These are phyloP conservation scores for Colletotrichum eremochloae DNA, from an alignment of 2,329 filamentous ascomycete species.

Conservation along the genomic window DNA sequence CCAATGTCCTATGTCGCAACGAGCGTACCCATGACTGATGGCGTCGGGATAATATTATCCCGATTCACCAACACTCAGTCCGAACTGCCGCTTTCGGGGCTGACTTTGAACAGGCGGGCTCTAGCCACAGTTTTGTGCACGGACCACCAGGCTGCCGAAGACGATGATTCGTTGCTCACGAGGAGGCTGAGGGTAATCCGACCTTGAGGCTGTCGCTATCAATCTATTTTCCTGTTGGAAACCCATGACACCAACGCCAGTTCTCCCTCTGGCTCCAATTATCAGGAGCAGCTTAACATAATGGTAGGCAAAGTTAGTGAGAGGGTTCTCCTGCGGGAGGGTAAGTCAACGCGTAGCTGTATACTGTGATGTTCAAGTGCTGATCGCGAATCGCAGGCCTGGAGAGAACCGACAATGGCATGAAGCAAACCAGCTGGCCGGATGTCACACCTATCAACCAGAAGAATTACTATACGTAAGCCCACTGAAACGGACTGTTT, in stretches of 20 bases:
- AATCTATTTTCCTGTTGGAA: slow-evolving; percentile 6
- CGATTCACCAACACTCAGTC: accelerated
- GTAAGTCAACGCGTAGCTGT: slow-evolving; percentile 54
- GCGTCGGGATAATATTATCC: not conserved
- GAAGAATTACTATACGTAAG: slow-evolving; percentile 98
- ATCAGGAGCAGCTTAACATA: slow-evolving; percentile 46
- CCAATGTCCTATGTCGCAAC: not conserved
- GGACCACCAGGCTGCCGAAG: slow-evolving; percentile 16
- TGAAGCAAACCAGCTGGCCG: slow-evolving; percentile 95
- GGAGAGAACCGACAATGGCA: slow-evolving; percentile 97
- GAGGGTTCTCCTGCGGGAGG: slow-evolving; percentile 73
- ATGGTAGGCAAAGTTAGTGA: slow-evolving; percentile 76
- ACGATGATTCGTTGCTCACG: slow-evolving; percentile 24
- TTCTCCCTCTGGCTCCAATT: slow-evolving; percentile 26
- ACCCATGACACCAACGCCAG: slow-evolving; percentile 21
- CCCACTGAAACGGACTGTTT: not conserved
- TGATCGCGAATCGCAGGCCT: slow-evolving; percentile 72
- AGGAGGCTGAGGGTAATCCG: slow-evolving; percentile 35
- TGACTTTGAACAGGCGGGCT: not conserved
- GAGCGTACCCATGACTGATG: not conserved
- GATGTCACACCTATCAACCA: slow-evolving; percentile 95
- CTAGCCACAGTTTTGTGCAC: not conserved
- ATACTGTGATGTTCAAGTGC: slow-evolving; percentile 4
- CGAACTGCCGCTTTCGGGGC: not conserved
- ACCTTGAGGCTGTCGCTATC: slow-evolving; percentile 32